Evolutionary conservation across 805 yeast genomes (phyloP).

Genomic region (Hanseniaspora meyeri): DNA sequence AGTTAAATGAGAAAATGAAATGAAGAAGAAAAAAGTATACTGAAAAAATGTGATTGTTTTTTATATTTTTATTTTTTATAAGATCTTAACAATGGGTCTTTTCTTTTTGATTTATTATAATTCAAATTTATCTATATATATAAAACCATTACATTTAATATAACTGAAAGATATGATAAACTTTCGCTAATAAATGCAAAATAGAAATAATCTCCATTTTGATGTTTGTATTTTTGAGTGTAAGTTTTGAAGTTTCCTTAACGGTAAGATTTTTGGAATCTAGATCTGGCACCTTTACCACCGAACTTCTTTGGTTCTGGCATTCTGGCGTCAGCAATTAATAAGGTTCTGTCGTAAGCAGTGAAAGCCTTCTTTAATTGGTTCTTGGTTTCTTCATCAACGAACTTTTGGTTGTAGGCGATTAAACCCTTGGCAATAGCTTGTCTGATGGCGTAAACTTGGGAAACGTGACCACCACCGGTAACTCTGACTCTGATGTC

Average conservation of each 20-base stretch:
- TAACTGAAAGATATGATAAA: constrained; percentile 11
- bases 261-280: constrained; percentile 99
- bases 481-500: constrained; percentile 98
- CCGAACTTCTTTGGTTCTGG: constrained; percentile 99
- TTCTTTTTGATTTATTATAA: constrained; percentile 2
- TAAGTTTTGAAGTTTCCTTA: constrained; percentile 31
- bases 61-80: not conserved
- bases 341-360: constrained; percentile 96
- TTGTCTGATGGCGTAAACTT: constrained; percentile 99
- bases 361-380: constrained; percentile 97
- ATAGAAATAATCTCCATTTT: constrained; percentile 14
- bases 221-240: not conserved
- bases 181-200: constrained; percentile 16
- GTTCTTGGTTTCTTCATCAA: constrained; percentile 98
- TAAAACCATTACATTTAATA: constrained; percentile 2
- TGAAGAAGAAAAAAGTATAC: not conserved
- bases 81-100: constrained; percentile 5
- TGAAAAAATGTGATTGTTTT: not conserved
- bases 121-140: constrained; percentile 8
- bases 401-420: constrained; percentile 98
- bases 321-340: constrained; percentile 99
- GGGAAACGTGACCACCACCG: constrained; percentile 99
- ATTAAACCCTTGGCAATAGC: constrained; percentile 99
- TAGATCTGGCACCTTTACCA: constrained; percentile 99
- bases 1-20: too few species aligned